Conservation (phyloP, 495 filamentous ascomycete species). For the Podospora conica region DNA sequence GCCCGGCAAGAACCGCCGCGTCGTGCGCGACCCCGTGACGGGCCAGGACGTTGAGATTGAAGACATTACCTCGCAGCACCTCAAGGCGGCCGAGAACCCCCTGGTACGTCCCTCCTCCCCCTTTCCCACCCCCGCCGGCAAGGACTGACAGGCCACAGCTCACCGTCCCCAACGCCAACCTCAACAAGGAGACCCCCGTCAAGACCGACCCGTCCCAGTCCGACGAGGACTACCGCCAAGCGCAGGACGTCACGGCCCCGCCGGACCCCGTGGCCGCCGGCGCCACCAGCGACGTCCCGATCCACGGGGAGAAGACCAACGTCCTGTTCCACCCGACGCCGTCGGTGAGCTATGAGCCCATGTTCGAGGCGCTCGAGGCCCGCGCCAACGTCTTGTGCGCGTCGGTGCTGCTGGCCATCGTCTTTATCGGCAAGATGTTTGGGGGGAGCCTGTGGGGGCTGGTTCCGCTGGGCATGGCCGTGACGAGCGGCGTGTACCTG, state of each 20-base stretch:
- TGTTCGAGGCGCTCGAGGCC: constrained; percentile 70
- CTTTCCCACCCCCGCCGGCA: no score
- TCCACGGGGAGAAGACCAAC: constrained; percentile 93
- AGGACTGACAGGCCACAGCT: constrained; percentile 42
- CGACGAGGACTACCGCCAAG: constrained; percentile 68
- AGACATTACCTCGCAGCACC: constrained; percentile 63
- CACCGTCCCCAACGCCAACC: constrained; percentile 84
- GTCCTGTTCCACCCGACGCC: constrained; percentile 94
- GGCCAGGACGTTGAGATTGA: constrained; percentile 82
- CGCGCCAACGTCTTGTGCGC: constrained; percentile 61
- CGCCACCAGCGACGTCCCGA: constrained; percentile 85
- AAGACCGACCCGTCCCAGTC: constrained; percentile 53
- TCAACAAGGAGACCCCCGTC: constrained; percentile 63
- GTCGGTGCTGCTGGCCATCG: constrained; percentile 61
- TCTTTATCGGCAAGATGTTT: constrained; percentile 72
- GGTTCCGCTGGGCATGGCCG: constrained; percentile 60
- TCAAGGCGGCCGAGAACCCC: constrained; percentile 66
- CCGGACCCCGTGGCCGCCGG: constrained; percentile 76
- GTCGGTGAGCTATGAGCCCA: constrained; percentile 76
- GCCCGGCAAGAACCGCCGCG: constrained; percentile 47
- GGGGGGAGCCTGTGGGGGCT: constrained; percentile 71
- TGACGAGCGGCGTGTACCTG: constrained; percentile 70
- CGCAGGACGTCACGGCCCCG: constrained; percentile 85
- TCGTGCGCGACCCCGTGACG: constrained; percentile 81
- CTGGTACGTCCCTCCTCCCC: constrained; percentile 35